phyloP scores from a whole-genome alignment of 495 filamentous ascomycete species.

The Rostrohypoxylon terebratum region DNA sequence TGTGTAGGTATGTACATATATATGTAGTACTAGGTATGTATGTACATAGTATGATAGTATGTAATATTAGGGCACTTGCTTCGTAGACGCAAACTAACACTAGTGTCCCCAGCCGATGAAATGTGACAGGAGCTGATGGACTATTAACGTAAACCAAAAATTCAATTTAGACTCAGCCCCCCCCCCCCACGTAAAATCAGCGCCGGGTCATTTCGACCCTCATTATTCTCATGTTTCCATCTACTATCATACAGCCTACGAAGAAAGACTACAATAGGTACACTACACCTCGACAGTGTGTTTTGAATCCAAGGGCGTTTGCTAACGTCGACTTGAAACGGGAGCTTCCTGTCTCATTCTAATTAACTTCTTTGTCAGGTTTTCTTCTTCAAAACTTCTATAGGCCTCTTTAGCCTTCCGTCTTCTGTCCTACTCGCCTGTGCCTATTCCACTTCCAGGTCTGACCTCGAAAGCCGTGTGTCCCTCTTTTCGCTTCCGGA shows the following conservation, averaged over 20 bases:
- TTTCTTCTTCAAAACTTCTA: not conserved
- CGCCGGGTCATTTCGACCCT: conserved; percentile 36
- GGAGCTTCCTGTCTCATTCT: conserved; percentile 5
- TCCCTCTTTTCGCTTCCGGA: conserved; percentile 22
- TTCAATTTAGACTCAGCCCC: conserved; percentile 45
- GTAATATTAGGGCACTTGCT: not conserved
- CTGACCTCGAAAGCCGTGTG: conserved; percentile 18
- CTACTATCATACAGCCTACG: conserved; percentile 2
- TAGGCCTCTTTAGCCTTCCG: not conserved
- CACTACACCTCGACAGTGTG: not conserved
- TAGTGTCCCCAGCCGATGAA: conserved; percentile 25
- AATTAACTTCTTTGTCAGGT: not conserved
- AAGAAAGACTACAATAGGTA: conserved; percentile 11
- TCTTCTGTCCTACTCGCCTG: conserved; percentile 9
- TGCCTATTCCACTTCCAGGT: conserved; percentile 12
- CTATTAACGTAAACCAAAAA: conserved; percentile 40
- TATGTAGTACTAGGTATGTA: too few species aligned
- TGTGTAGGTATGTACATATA: too few species aligned
- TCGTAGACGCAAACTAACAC: not conserved
- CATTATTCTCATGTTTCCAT: conserved; percentile 21
- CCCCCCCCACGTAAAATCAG: conserved; percentile 39
- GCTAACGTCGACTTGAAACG: conserved; percentile 19
- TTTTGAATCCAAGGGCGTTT: not conserved
- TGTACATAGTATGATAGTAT: too few species aligned
- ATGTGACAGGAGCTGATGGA: conserved; percentile 41